Percentiles rank a stretch among this genome's conserved stretches.
Evolutionary conservation across 257 asterid genomes (phyloP).

Genomic region (Nicotiana noctiflora): DNA sequence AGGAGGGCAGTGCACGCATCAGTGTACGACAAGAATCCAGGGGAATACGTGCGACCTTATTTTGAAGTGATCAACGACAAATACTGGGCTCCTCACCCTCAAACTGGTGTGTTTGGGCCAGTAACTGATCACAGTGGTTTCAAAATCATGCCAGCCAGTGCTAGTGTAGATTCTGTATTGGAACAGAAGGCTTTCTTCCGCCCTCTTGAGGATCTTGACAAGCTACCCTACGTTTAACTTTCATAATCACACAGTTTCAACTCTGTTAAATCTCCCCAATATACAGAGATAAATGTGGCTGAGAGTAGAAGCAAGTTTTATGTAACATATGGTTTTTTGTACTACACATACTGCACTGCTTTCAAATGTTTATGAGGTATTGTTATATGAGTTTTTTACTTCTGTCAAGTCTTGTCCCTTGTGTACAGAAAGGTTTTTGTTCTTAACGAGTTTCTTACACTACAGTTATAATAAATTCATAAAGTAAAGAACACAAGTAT

Average conservation of each 20-base stretch:
- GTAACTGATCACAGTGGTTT: conserved; percentile 31
- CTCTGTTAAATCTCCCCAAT: no score
- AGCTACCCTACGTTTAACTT: conserved; percentile 25
- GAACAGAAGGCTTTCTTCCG: conserved; percentile 89
- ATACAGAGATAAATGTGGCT: no score
- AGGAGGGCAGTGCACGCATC: conserved; percentile 74
- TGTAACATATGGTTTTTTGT: no score
- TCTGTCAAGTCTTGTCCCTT: neutral
- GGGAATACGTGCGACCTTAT: conserved; percentile 35
- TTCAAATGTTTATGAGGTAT: neutral
- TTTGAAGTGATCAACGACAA: conserved; percentile 34
- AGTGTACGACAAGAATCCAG: conserved; percentile 75
- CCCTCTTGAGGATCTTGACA: conserved; percentile 75
- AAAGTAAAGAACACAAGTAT: no score
- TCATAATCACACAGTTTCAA: neutral
- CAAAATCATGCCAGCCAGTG: neutral
- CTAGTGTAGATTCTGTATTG: conserved; percentile 44
- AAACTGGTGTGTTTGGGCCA: conserved; percentile 89
- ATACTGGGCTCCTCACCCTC: conserved; percentile 87
- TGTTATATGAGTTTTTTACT: neutral
- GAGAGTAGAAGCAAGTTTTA: neutral
- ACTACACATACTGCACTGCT: no score
- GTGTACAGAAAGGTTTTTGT: neutral
- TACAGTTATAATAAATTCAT: no score
- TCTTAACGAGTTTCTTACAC: no score